Evolutionary conservation across 164 flowering plant species (phyloP), one percentile per base, ranked within the genome.

Genomic region (Berberis vulgaris): DNA sequence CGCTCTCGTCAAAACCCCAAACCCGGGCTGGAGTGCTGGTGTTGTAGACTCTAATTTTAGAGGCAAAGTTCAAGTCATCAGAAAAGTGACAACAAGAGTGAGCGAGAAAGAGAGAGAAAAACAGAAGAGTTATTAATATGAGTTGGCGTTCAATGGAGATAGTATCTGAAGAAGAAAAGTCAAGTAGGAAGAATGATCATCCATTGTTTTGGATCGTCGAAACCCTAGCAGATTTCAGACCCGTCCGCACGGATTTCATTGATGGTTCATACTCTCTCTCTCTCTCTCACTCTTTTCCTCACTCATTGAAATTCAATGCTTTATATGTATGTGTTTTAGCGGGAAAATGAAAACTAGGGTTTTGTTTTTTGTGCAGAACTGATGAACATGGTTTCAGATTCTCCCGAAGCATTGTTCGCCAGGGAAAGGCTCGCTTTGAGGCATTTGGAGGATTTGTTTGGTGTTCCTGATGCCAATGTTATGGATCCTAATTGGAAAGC

Each of bases 361-460:
- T 49, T 58, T 62, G 41, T 54, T 49, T 66, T 3, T 26, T 26
- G 45, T 68, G 44, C 75, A 84, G 92, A 76, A 57, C 64, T 86
- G 71, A 57, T 80, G 54, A 56, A 60, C 49, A 64, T 12, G 62
- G 75, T 72, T 55, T 81, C 87, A 2, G 69, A 67, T 11, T 49
- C 78, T 3, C 45, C 73, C 44, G 72, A 71, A 68, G 69, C 69
- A 42, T 40, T 61, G 9, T 59, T 59, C 46, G 76, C 81, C 3
- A 77, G 71, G 71, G 94, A 87, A 75, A 46, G 66, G 73, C 72
- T 78, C 41, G 78, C 85, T 40, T 64, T 87, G 70, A 82, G 83
- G 57, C 76, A 78, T 49, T 67, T 85, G 77, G 86, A 87, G 76
- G 74, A 42, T 61, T 66, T 82, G 45, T 66, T 61, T 58, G 55